These are phyloP conservation scores for Solanum hybrid DNA, from an alignment of 305 asterid species.

Conservation along the genomic window DNA sequence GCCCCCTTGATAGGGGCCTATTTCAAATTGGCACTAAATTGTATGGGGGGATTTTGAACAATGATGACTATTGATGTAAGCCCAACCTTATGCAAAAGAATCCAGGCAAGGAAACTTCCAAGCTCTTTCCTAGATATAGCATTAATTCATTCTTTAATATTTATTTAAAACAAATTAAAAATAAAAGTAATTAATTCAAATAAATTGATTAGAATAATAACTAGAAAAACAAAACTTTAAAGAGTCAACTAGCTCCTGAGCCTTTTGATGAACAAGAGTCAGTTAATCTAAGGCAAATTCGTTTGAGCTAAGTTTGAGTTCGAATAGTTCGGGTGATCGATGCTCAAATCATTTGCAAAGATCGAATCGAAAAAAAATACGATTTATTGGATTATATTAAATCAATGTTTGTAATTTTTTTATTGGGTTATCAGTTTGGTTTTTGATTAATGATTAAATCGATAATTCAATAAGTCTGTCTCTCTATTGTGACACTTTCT, in stretches of 20 bases:
- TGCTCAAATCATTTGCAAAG: neutral
- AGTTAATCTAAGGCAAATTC: neutral
- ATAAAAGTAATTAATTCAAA: neutral
- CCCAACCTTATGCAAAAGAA: neutral
- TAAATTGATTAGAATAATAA: neutral
- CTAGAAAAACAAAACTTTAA: neutral
- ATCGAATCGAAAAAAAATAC: no score
- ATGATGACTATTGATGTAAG: neutral
- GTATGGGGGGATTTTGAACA: neutral
- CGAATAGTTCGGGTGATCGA: neutral
- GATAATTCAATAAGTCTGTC: neutral
- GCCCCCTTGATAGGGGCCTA: neutral
- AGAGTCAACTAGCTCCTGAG: neutral
- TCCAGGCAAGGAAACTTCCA: neutral
- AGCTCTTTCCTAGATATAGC: neutral
- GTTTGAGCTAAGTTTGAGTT: neutral
- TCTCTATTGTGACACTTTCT: neutral
- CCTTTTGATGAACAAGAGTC: neutral
- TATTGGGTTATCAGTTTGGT: neutral
- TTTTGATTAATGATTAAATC: neutral
- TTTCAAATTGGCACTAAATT: neutral
- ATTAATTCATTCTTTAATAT: neutral
- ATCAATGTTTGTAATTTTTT: neutral
- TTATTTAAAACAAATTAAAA: neutral
- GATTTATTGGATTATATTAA: no score